Evolutionary conservation across 2,329 filamentous ascomycete species (phyloP).

Genomic region (Pezizomycotina sp.): DNA sequence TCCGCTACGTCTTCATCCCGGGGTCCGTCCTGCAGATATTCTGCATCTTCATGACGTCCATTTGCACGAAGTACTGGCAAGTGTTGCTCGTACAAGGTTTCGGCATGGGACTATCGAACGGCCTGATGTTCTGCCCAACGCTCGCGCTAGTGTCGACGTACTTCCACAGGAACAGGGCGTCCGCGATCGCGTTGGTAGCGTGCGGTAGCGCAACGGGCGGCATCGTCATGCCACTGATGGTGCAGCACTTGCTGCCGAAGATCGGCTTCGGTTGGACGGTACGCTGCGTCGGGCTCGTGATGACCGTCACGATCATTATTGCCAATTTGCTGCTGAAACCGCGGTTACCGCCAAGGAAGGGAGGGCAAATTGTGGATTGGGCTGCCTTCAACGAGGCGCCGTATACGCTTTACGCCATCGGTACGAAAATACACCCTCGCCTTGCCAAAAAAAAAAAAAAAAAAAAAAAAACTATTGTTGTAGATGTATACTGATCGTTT

Average conservation of each 20-base stretch:
- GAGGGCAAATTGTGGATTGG: slow-evolving; percentile 40
- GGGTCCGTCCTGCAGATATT: slow-evolving; percentile 28
- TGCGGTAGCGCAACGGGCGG: slow-evolving; percentile 31
- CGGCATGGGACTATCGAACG: slow-evolving; percentile 31
- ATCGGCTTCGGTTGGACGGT: slow-evolving; percentile 36
- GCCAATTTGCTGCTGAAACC: slow-evolving; percentile 31
- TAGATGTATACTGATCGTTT: no score
- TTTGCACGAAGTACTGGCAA: slow-evolving; percentile 34
- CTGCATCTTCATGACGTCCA: slow-evolving; percentile 34
- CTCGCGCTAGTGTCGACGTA: slow-evolving; percentile 31
- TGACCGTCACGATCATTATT: slow-evolving; percentile 28
- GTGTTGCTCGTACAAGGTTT: slow-evolving; percentile 35
- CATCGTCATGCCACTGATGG: slow-evolving; percentile 33
- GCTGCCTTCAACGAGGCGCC: slow-evolving; percentile 40
- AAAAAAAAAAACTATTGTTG: slow-evolving; percentile 25
- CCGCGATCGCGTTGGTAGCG: slow-evolving; percentile 30
- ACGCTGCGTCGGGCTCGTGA: slow-evolving; percentile 34
- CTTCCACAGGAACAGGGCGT: slow-evolving; percentile 29
- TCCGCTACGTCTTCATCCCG: slow-evolving; percentile 24
- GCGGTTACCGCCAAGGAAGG: slow-evolving; percentile 35
- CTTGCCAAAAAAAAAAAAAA: not conserved
- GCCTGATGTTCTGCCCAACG: slow-evolving; percentile 31
- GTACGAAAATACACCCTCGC: slow-evolving; percentile 21
- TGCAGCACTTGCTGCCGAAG: slow-evolving; percentile 30
- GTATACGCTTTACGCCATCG: slow-evolving; percentile 36